Conservation (phyloP, 2,329 filamentous ascomycete genomes). For the Mycosphaerelloides madeirae region DNA sequence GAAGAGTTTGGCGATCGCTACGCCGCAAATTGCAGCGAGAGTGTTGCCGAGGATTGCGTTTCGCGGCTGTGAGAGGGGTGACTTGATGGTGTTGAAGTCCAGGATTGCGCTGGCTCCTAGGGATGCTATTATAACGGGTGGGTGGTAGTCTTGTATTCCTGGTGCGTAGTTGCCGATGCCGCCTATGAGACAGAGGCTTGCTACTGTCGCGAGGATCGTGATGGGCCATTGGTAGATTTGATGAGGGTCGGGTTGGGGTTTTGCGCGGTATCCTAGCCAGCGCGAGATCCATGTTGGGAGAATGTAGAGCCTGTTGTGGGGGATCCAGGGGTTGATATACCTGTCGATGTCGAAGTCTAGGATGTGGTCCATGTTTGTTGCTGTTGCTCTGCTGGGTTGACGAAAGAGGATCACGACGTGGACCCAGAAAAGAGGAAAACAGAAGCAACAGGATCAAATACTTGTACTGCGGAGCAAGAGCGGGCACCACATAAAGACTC, state of each 20-base stretch:
- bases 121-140: conserved; percentile 41
- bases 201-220: conserved; percentile 42
- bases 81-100: conserved; percentile 45
- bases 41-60: conserved; percentile 44
- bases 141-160: conserved; percentile 35
- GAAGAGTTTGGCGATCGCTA: conserved; percentile 44
- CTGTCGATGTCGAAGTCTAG: conserved; percentile 68
- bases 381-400: too few relatives aligned
- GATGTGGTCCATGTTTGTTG: conserved; percentile 9
- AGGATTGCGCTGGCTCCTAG: conserved; percentile 46
- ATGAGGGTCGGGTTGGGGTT: conserved; percentile 37
- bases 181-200: conserved; percentile 40
- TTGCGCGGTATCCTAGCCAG: conserved; percentile 52
- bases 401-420: too few relatives aligned
- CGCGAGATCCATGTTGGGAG: conserved; percentile 63
- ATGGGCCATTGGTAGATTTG: conserved; percentile 40
- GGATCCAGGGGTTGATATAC: conserved; percentile 67
- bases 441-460: too few relatives aligned
- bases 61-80: conserved; percentile 46
- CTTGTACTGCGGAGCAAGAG: too few relatives aligned
- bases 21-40: conserved; percentile 42
- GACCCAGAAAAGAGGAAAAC: too few relatives aligned
- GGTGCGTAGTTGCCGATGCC: conserved; percentile 40
- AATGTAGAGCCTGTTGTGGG: conserved; percentile 57
- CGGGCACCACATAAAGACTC: too few relatives aligned